Conservation (phyloP, 257 asterid genomes). For the Capsicum baccatum region DNA sequence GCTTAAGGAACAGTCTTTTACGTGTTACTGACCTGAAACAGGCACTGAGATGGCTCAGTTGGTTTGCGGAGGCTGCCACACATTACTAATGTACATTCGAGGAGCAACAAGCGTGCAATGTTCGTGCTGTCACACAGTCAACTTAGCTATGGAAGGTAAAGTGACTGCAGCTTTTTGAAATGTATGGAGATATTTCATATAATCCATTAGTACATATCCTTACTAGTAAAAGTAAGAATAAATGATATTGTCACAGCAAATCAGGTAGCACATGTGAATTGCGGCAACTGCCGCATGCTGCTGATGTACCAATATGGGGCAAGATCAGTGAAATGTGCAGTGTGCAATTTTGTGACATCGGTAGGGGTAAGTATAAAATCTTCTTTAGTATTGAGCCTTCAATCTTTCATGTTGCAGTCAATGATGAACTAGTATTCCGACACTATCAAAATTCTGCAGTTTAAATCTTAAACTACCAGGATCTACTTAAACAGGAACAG, state of each 20-base stretch:
- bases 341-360: conserved; percentile 62
- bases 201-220: not conserved
- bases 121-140: conserved; percentile 65
- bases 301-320: conserved; percentile 63
- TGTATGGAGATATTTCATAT: not conserved
- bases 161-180: not conserved
- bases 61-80: conserved; percentile 66
- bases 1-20: not conserved
- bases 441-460: not conserved
- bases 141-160: conserved; percentile 60
- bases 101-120: conserved; percentile 68
- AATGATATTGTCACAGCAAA: conserved; percentile 45
- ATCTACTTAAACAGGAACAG: not conserved
- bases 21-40: conserved; percentile 26
- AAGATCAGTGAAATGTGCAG: conserved; percentile 60
- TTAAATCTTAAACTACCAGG: not conserved
- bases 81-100: conserved; percentile 60
- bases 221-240: not conserved
- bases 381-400: not conserved
- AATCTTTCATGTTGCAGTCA: not conserved
- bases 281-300: conserved; percentile 60
- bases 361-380: conserved; percentile 47
- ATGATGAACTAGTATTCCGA: conserved; percentile 2
- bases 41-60: conserved; percentile 71
- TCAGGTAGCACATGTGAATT: conserved; percentile 67